Conservation (phyloP, 495 filamentous ascomycete genomes). For the Xylaria venustula region DNA sequence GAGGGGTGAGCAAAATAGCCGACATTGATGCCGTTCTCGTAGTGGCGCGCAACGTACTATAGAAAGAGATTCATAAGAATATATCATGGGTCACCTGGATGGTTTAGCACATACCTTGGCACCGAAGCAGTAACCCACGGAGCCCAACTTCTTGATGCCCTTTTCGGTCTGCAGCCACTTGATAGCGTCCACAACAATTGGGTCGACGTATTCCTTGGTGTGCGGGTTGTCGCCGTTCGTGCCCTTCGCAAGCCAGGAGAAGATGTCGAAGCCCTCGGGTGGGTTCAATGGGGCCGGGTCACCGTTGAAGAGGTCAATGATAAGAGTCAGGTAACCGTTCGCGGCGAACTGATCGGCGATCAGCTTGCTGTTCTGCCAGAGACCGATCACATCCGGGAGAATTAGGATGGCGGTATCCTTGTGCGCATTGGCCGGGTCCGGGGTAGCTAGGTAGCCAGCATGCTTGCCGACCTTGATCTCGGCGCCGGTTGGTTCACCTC, state of each 20-base stretch:
- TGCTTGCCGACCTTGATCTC: conserved; percentile 42
- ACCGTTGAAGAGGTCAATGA: conserved; percentile 77
- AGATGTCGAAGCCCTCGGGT: conserved; percentile 56
- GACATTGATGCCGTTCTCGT: conserved; percentile 49
- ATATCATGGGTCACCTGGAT: background rate
- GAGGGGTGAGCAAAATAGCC: conserved; percentile 76
- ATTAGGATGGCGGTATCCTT: conserved; percentile 53
- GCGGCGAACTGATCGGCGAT: conserved; percentile 80
- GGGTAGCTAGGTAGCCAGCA: conserved; percentile 51
- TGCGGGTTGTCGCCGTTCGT: conserved; percentile 56
- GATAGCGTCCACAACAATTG: conserved; percentile 47
- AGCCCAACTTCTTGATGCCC: conserved; percentile 65
- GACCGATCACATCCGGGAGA: conserved; percentile 67
- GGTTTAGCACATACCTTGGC: conserved; percentile 43
- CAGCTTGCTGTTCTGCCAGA: conserved; percentile 76
- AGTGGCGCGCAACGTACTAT: conserved; percentile 48
- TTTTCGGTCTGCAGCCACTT: conserved; percentile 46
- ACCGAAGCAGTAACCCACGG: conserved; percentile 80
- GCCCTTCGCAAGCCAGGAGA: conserved; percentile 55
- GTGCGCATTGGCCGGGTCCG: conserved; percentile 40
- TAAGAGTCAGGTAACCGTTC: conserved; percentile 73
- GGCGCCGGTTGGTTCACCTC: conserved; percentile 42
- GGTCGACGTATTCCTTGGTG: conserved; percentile 54
- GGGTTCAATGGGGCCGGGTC: conserved; percentile 61
- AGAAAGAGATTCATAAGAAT: background rate